Evolutionary conservation across 2,329 filamentous ascomycete genomes (phyloP), one percentile per base, ranked within the genome.

Genomic region (Elsinoe batatas): DNA sequence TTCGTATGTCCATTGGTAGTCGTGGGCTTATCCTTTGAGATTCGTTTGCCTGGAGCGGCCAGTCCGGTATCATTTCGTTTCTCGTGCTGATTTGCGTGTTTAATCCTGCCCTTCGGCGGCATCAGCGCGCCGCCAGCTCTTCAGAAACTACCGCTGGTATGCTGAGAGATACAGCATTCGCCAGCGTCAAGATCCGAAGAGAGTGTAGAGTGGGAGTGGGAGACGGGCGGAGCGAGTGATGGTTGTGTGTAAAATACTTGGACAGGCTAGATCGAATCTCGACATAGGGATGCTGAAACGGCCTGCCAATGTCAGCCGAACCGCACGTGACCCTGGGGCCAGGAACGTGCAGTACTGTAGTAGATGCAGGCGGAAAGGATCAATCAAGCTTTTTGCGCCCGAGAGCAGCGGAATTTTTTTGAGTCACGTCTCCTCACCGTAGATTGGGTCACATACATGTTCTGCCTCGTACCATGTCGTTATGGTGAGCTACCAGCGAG

Each of bases 11-110:
- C 71, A 67, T 72, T 69, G 37, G 53, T 44, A 15, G 74, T 70
- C 58, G 71, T 63, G 33, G 69, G 64, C 71, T 75, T 72, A 61
- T 72, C 75, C 63, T 71, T 72, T 58, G 68, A 64, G 64, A 84
- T 74, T 69, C 84, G 83, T 76, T 84, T 88, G 63, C 84, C 85
- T 53, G 86, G 82, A 66, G 84, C 84, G 78, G 90, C 85, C 71
- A 89, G 78, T 68, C 88, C 89, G 84, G 88, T 90, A 74, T 95
- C 90, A 74, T 94, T 86, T 71, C 86, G 83, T 64, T 72, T 74
- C 69, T 75, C 72, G 66, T 73, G 72, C 68, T 70, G 68, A 67
- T 73, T 72, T 67, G 72, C 68, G 63, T 64, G 63, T 68, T 69
- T 69, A 64, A 65, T 68, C 65, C 72, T 73, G 65, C 65, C 66